Conservation (phyloP, 2,329 filamentous ascomycete genomes). For the Dothistroma septosporum region DNA sequence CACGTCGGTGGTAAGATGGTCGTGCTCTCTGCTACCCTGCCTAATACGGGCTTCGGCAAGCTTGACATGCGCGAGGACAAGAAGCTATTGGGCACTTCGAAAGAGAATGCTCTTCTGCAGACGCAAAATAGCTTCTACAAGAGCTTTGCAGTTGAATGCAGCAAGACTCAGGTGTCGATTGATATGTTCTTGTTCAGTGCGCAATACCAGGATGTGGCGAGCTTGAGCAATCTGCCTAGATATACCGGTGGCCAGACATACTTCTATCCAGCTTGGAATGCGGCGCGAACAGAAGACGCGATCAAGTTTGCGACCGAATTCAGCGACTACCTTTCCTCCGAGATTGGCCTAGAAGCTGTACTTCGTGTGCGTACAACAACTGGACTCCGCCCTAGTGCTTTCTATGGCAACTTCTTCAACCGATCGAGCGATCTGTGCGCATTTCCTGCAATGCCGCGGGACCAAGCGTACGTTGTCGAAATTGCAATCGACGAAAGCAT, state of each 20-base stretch:
- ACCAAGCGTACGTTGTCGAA: constrained; percentile 96
- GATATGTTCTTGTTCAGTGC: constrained; percentile 98
- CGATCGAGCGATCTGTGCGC: constrained; percentile 94
- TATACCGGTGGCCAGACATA: constrained; percentile 98
- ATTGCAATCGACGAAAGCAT: constrained; percentile 96
- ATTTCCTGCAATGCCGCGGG: constrained; percentile 94
- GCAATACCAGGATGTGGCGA: constrained; percentile 95
- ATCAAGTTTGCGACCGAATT: constrained; percentile 98
- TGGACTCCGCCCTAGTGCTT: constrained; percentile 91
- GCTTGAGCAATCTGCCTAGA: constrained; percentile 86
- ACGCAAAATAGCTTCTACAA: constrained; percentile 98
- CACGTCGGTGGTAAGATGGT: constrained; percentile 92
- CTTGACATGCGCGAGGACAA: constrained; percentile 94
- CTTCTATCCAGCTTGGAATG: constrained; percentile 98
- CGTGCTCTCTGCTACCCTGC: constrained; percentile 82
- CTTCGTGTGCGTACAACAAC: constrained; percentile 92
- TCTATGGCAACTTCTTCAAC: constrained; percentile 99
- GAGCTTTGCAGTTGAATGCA: constrained; percentile 97
- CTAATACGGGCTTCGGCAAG: constrained; percentile 84
- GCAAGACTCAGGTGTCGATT: constrained; percentile 96
- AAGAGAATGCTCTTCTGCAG: constrained; percentile 81
- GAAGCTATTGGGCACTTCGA: constrained; percentile 88
- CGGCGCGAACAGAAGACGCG: constrained; percentile 85
- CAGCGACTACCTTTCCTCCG: constrained; percentile 91
- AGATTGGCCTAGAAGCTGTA: constrained; percentile 94